These are phyloP conservation scores for Xylaria palmicola DNA, from an alignment of 495 filamentous ascomycete species.

Conservation along the genomic window DNA sequence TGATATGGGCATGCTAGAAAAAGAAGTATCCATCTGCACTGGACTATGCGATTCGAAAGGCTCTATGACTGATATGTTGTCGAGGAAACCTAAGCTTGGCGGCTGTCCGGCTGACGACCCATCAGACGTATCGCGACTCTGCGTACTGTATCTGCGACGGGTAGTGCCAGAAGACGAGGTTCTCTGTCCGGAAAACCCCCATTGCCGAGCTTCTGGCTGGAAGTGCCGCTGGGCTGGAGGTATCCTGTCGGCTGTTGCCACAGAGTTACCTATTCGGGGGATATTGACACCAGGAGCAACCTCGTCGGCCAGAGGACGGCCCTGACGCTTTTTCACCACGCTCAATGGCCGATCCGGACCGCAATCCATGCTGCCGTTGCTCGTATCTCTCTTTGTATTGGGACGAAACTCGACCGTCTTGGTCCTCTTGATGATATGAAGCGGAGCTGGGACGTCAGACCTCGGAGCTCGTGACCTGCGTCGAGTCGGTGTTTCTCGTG, in stretches of 20 bases:
- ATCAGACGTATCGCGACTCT: constrained; percentile 20
- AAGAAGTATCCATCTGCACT: not conserved
- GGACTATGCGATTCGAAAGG: constrained; percentile 7
- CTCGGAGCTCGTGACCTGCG: not conserved
- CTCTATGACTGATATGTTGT: not conserved
- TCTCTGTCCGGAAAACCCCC: constrained; percentile 23
- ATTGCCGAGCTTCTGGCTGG: constrained; percentile 7
- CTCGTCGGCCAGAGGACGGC: not conserved
- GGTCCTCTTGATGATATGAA: constrained; percentile 31
- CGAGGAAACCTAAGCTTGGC: not conserved
- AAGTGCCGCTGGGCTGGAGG: not conserved
- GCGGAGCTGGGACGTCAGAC: constrained; percentile 24
- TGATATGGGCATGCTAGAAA: not conserved
- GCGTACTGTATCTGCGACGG: constrained; percentile 7
- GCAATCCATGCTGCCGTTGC: constrained; percentile 22
- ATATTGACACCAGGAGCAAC: not conserved
- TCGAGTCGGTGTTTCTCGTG: constrained; percentile 1
- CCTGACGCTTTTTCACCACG: constrained; percentile 25
- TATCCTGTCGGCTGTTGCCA: not conserved
- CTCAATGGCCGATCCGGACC: constrained; percentile 24
- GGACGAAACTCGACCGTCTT: constrained; percentile 29
- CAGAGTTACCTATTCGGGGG: not conserved
- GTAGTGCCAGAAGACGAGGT: constrained; percentile 21
- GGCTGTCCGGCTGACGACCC: constrained; percentile 17
- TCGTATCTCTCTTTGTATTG: constrained; percentile 21